Base-by-base conservation (phyloP, 2,329 filamentous ascomycete genomes). In the Mycosphaerella sp. region DNA sequence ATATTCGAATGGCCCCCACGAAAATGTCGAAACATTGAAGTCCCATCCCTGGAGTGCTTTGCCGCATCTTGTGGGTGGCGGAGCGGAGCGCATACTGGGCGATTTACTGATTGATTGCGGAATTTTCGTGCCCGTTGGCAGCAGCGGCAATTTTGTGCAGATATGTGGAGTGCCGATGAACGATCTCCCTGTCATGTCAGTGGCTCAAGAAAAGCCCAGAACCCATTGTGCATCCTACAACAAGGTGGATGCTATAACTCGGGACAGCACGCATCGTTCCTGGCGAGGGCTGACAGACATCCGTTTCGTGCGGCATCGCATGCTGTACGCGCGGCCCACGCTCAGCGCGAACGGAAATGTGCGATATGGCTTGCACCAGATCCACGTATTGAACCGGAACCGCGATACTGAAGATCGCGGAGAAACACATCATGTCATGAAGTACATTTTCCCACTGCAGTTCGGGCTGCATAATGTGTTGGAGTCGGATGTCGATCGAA, bases 381-480 rank as follows among this genome's bases (percentile, higher is more conserved):
- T 88, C 50, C 90, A 96, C 72, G 82, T 90, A 2, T 69, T 97
- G 18, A 95, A 93, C 64, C 81, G 89, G 17, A 86, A 78, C 57
- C 70, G 76, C 32, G 62, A 77, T 61, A 53, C 68, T 36, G 55
- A 71, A 34, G 71, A 79, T 60, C 62, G 73, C 1, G 64, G 69
- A 10, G 78, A 85, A 56, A 86, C 82, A 0, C 64, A 82, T 9
- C 87, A 86, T 59, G 70, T 95, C 16, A 81, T 95, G 79, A 93
- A 91, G 75, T 91, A 97, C 68, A 83, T 98, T 1, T 98, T 98
- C 61, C 93, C 93, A 28, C 79, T 85, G 9, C 90, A 97, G 63
- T 97, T 95, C 64, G 81, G 81, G 12, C 73, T 98, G 3, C 89
- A 95, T 64, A 98, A 97, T 68, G 89, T 86, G n/a, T 96, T 97